Conservation (phyloP, 1,284 basidiomycete genomes). For the Pseudozyma tsukubaensis region DNA sequence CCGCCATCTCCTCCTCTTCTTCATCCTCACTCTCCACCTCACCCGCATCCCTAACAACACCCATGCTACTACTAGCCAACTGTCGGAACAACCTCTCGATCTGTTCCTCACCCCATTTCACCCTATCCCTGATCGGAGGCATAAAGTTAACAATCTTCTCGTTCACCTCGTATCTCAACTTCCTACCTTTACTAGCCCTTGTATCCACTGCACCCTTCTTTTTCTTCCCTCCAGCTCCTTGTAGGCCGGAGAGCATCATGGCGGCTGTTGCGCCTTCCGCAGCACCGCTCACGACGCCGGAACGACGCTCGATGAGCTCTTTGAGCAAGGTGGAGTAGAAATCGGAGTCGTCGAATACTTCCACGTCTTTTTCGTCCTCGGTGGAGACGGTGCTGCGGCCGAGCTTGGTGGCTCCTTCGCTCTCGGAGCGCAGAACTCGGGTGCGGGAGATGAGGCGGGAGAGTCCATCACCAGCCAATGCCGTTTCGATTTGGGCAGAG, state of each 20-base stretch:
- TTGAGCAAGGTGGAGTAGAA: conserved; percentile 64
- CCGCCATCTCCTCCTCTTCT: conserved; percentile 11
- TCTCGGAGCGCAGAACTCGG: conserved; percentile 46
- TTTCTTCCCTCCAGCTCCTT: conserved; percentile 42
- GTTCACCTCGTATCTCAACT: conserved; percentile 64
- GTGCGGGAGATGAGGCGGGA: conserved; percentile 59
- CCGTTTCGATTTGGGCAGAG: conserved; percentile 54
- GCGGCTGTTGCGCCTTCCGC: conserved; percentile 20
- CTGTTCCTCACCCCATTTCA: conserved; percentile 57
- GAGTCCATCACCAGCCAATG: conserved; percentile 56
- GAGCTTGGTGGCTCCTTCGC: conserved; percentile 19
- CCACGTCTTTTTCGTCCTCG: conserved; percentile 9
- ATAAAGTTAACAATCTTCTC: conserved; percentile 67
- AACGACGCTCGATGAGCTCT: conserved; percentile 62
- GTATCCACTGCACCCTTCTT: conserved; percentile 59
- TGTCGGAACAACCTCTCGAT: conserved; percentile 59
- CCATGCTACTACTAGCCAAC: conserved; percentile 39
- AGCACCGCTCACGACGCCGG: conserved; percentile 12
- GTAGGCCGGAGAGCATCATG: conserved; percentile 25
- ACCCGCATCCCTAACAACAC: conserved; percentile 9
- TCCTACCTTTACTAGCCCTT: conserved; percentile 62
- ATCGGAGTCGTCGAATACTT: conserved; percentile 67
- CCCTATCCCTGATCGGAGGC: conserved; percentile 58
- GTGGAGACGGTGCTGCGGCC: neutral
- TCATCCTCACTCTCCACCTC: neutral